These are phyloP conservation scores for Solidago caesia DNA, from an alignment of 129 eudicot species.

Conservation along the genomic window DNA sequence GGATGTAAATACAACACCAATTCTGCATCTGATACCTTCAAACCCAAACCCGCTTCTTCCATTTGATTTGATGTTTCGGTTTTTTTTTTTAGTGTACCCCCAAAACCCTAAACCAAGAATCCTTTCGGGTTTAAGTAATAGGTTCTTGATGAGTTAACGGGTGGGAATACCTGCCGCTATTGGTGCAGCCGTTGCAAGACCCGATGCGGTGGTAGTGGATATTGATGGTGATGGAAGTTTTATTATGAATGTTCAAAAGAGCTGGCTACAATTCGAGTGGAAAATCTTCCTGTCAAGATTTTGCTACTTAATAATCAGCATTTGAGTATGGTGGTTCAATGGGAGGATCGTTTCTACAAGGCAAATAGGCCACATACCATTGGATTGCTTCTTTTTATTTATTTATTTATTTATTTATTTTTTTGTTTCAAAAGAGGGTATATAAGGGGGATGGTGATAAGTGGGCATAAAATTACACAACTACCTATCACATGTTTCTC, in stretches of 20 bases:
- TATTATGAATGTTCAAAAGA: conserved; percentile 71
- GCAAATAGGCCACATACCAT: conserved; percentile 52
- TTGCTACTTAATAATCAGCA: conserved; percentile 51
- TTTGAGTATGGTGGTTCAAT: conserved; percentile 56
- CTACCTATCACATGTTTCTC: no score
- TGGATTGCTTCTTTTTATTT: no score
- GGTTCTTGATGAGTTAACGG: conserved; percentile 50
- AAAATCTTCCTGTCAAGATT: conserved; percentile 64
- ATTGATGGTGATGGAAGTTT: conserved; percentile 67
- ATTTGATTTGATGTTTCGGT: conserved; percentile 16
- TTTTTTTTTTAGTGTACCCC: background rate
- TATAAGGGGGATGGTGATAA: no score
- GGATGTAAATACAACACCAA: conserved; percentile 75
- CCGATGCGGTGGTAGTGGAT: conserved; percentile 55
- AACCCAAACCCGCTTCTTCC: conserved; percentile 31
- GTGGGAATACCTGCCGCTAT: conserved; percentile 63
- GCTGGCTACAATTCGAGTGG: conserved; percentile 63
- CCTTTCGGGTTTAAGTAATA: no score
- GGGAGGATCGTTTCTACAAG: conserved; percentile 55
- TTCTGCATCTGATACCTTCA: conserved; percentile 59
- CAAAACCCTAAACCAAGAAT: no score
- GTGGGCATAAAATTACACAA: no score
- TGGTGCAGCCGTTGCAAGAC: conserved; percentile 58
- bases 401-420: no score
- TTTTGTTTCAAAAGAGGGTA: no score